Base-by-base conservation (phyloP, 2,329 filamentous ascomycete species). In the Colletotrichum sp. region DNA sequence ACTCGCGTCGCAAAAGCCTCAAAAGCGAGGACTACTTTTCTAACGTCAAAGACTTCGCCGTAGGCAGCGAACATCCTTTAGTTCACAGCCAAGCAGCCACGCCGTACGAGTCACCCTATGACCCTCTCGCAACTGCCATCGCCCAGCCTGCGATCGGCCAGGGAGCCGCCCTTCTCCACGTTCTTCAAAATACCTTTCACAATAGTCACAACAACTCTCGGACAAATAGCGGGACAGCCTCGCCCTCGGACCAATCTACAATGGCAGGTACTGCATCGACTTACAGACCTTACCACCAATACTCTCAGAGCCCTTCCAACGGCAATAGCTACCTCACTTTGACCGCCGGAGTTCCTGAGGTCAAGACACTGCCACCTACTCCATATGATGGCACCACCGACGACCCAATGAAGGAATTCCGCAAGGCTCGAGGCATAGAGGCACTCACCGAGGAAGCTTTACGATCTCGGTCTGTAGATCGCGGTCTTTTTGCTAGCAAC, bases 1-100 rank as follows among this genome's bases (percentile, higher is more conserved):
- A 93, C 82, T 80, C 88, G 81, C 82, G 90, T 83, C 84, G 93
- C 85, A 82, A 87, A 85, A 87, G 89, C 83, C 78, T 92, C 79
- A 83, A 91, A 81, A 78, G 89, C 80, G 85, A 92, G 84, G 83
- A 91, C 84, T 90, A 90, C 79, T 91, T 92, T 76, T 82, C 86
- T 28, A 86, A 84, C 65, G 79, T 86, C 26, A 86, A 84, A 39
- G 86, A 89, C 80, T 70, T 71, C 13, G 74, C 76, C n/a, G 21
- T 57, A 80, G 79, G 86, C 88, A 79, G 88, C 90, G 69, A 85
- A 69, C 95, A 96, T 82, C 94, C 95, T 24, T 85, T 96, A 57
- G 92, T 94, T 21, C 93, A 95, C 79, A 96, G 94, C 82, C 90
- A 95, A 65, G 92, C 91, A 44, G 94, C 91, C 21, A 95, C 92